Evolutionary conservation across 139 green algal genomes (phyloP).

Genomic region (Auxenochlorella protothecoides): DNA sequence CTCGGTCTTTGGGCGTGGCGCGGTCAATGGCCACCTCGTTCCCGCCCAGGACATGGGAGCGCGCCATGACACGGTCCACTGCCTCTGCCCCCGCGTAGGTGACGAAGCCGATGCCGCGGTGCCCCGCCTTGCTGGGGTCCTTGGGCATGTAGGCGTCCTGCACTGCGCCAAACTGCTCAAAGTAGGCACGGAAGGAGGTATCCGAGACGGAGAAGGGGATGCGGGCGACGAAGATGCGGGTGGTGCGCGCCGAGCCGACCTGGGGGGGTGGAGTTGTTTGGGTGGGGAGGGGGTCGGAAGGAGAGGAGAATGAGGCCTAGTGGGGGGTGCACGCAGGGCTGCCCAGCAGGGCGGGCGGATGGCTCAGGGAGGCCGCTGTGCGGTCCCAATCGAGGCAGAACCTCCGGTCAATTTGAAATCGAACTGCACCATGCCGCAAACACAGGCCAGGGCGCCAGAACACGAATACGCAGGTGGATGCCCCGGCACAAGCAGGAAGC

Average conservation of each 20-base stretch:
- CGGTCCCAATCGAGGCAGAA: no score
- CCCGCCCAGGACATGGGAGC: conserved; percentile 46
- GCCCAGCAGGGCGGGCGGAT: no score
- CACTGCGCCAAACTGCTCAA: conserved; percentile 70
- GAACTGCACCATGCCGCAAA: no score
- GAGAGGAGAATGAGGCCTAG: neutral
- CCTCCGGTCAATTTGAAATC: no score
- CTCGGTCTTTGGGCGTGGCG: conserved; percentile 68
- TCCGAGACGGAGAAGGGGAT: conserved; percentile 69
- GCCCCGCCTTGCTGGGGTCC: conserved; percentile 62
- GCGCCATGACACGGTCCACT: conserved; percentile 43
- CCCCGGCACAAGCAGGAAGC: no score
- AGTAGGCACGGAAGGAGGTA: conserved; percentile 67
- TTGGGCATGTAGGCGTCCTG: conserved; percentile 85
- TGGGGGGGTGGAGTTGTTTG: conserved; percentile 9
- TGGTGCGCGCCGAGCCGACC: conserved; percentile 29
- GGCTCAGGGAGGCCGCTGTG: no score
- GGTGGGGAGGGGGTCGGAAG: neutral
- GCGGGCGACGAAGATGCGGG: conserved; percentile 78
- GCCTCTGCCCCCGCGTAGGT: conserved; percentile 62
- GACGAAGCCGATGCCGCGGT: conserved; percentile 82
- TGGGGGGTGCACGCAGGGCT: no score
- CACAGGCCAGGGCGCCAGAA: no score
- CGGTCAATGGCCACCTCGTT: conserved; percentile 79
- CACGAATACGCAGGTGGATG: no score